phyloP scores from a whole-genome alignment of 192 early-diverging fungal genomes.

The Diversispora epigaea region DNA sequence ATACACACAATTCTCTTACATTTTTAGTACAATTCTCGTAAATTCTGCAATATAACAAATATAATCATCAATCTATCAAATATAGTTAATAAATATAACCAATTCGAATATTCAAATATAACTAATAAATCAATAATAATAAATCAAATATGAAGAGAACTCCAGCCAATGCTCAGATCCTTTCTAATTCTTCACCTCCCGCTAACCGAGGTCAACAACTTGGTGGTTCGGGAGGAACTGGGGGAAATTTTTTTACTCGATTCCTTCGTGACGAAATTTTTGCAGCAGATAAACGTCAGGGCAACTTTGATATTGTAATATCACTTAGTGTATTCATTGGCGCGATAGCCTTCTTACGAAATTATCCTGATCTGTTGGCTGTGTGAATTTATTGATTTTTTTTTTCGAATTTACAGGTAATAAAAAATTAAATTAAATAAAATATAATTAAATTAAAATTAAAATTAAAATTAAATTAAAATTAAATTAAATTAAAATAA shows the following conservation, averaged over 20 bases:
- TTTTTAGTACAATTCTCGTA: not conserved
- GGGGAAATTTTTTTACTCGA: constrained; percentile 21
- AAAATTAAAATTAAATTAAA: too few relatives aligned
- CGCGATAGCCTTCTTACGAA: constrained; percentile 45
- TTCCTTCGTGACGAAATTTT: constrained; percentile 43
- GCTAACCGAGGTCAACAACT: not conserved
- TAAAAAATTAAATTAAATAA: too few relatives aligned
- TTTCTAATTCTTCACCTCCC: not conserved
- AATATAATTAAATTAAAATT: too few relatives aligned
- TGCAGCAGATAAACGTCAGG: constrained; percentile 43
- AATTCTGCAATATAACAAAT: too few relatives aligned
- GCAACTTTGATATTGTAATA: constrained; percentile 46
- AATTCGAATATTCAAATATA: too few relatives aligned
- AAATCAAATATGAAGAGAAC: not conserved
- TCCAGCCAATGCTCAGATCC: not conserved
- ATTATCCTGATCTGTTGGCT: constrained; percentile 31
- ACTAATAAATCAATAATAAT: too few relatives aligned
- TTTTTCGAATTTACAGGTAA: too few relatives aligned
- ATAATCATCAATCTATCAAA: too few relatives aligned
- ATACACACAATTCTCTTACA: not conserved
- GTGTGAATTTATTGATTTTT: too few relatives aligned
- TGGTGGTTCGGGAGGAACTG: not conserved
- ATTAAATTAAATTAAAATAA: too few relatives aligned
- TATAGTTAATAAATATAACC: too few relatives aligned
- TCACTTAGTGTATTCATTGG: constrained; percentile 44